A percentile compares a stretch with the other conserved stretches of the same genome.
Conservation (phyloP, 352 stramenopile genomes). For the Globisporangium rhizosaccharum region DNA sequence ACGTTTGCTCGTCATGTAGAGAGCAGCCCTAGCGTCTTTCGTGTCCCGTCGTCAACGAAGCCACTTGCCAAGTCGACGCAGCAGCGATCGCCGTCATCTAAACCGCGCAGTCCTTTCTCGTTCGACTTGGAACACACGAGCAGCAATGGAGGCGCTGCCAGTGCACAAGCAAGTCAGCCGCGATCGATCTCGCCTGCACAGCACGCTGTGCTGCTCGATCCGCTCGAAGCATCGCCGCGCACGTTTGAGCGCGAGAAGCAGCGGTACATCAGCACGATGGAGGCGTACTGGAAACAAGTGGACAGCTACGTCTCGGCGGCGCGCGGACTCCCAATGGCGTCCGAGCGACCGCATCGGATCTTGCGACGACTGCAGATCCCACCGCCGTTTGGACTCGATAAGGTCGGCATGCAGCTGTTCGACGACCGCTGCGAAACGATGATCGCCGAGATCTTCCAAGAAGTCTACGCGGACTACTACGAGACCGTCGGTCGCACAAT, state of each 20-base stretch:
- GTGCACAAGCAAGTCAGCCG: neutral
- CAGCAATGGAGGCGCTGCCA: neutral
- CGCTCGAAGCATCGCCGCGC: constrained; percentile 44
- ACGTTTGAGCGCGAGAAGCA: constrained; percentile 81
- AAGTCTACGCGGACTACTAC: constrained; percentile 77
- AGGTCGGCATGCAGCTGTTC: constrained; percentile 34
- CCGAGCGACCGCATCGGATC: constrained; percentile 55
- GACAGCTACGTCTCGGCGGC: constrained; percentile 48
- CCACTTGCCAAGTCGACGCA: constrained; percentile 16
- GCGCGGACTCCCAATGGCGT: constrained; percentile 54
- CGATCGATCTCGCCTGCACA: constrained; percentile 14
- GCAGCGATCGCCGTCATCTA: constrained; percentile 12
- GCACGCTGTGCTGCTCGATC: constrained; percentile 32
- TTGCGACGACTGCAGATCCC: constrained; percentile 69
- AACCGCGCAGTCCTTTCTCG: constrained; percentile 25
- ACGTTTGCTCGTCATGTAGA: constrained; percentile 58
- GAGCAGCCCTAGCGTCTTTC: constrained; percentile 56
- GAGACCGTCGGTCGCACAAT: constrained; percentile 73
- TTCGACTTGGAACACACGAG: constrained; percentile 26
- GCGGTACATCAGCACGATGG: constrained; percentile 70
- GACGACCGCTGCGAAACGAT: constrained; percentile 62
- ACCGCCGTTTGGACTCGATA: constrained; percentile 37
- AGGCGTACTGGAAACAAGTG: constrained; percentile 83
- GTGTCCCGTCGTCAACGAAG: constrained; percentile 43
- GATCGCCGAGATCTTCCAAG: constrained; percentile 70